Conservation (phyloP, 805 yeast genomes). For the Yarrowia deformans region DNA sequence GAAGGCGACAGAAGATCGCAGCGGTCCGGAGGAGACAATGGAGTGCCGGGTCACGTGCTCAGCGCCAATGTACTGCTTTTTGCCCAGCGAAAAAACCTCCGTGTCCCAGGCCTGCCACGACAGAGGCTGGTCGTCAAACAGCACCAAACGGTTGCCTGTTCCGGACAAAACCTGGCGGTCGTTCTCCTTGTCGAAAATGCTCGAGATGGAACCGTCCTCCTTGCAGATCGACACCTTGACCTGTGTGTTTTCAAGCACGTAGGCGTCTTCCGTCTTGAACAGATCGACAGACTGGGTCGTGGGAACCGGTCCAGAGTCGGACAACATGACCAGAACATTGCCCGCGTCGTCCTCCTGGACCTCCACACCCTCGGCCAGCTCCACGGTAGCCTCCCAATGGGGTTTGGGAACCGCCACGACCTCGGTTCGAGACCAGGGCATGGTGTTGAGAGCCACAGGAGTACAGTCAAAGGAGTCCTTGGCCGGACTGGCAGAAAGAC, state of each 20-base stretch:
- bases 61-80: conserved; percentile 59
- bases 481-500: conserved; percentile 44
- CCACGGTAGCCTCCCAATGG: conserved; percentile 20
- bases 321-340: conserved; percentile 57
- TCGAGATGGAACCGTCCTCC: conserved; percentile 64
- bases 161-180: conserved; percentile 73
- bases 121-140: conserved; percentile 90
- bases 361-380: conserved; percentile 53
- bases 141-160: conserved; percentile 77
- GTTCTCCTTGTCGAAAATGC: conserved; percentile 66
- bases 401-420: conserved; percentile 53
- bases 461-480: conserved; percentile 20
- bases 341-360: conserved; percentile 51
- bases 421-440: conserved; percentile 68
- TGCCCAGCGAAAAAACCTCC: conserved; percentile 84
- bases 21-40: conserved; percentile 59
- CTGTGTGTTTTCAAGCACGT: conserved; percentile 58
- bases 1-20: conserved; percentile 69
- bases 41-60: conserved; percentile 51
- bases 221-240: conserved; percentile 43
- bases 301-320: conserved; percentile 7
- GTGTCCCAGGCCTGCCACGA: conserved; percentile 98
- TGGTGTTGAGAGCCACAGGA: conserved; percentile 57
- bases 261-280: conserved; percentile 23
- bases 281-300: conserved; percentile 4